Percentiles rank a stretch among this genome's conserved stretches.
These are phyloP conservation scores for Diospyros kaki DNA, from an alignment of 148 eudicot genomes.

Conservation along the genomic window DNA sequence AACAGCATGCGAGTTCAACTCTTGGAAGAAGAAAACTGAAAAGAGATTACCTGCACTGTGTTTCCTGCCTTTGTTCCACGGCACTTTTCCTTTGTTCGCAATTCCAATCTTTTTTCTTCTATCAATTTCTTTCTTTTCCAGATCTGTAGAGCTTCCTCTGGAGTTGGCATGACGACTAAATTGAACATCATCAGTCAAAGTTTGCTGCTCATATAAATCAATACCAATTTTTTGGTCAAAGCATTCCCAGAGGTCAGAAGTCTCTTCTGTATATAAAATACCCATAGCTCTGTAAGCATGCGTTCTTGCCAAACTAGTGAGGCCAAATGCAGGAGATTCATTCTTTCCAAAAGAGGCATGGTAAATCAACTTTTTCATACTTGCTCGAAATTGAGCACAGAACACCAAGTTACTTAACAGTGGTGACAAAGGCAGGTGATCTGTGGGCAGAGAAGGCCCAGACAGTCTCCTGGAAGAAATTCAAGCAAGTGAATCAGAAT, in stretches of 20 bases:
- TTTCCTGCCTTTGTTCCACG: constrained; percentile 87
- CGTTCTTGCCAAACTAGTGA: constrained; percentile 6
- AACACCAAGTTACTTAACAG: constrained; percentile 12
- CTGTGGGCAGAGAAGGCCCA: constrained; percentile 17
- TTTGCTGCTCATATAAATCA: constrained; percentile 5
- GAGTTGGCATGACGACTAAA: neutral
- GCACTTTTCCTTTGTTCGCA: constrained; percentile 77
- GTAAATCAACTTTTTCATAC: neutral
- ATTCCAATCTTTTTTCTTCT: constrained; percentile 55
- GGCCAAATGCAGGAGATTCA: constrained; percentile 11
- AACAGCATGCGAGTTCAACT: neutral
- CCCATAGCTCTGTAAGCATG: constrained; percentile 14
- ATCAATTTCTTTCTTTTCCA: constrained; percentile 39
- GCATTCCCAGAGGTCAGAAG: constrained; percentile 9
- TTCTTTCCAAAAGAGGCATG: constrained; percentile 20
- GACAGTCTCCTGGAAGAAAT: constrained; percentile 28
- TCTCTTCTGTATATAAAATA: constrained; percentile 7
- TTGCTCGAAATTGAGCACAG: constrained; percentile 10
- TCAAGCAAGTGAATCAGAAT: neutral
- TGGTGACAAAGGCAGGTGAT: constrained; percentile 11
- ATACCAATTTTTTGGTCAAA: constrained; percentile 5
- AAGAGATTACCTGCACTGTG: constrained; percentile 54
- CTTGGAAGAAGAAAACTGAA: neutral
- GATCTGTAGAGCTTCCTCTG: neutral
- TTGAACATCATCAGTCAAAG: constrained; percentile 1